phyloP scores from a whole-genome alignment of 1,284 basidiomycete genomes.

The Cutaneotrichosporon spelunceum region DNA sequence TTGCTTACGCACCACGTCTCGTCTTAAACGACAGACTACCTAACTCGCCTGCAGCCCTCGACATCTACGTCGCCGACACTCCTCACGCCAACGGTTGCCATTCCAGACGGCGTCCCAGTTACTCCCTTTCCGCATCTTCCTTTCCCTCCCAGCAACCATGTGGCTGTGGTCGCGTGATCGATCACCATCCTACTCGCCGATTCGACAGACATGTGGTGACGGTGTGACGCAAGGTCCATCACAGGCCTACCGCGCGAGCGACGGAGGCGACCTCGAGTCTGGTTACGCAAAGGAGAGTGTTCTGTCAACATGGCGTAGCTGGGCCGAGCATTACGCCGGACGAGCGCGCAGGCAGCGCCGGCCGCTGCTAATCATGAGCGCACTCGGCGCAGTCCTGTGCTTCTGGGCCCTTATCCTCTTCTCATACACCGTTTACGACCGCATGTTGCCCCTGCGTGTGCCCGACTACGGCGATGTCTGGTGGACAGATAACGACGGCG shows the following conservation, averaged over 20 bases:
- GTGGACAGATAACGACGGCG: background rate
- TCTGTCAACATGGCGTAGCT: background rate
- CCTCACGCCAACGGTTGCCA: background rate
- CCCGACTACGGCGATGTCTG: background rate
- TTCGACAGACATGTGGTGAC: conserved; percentile 4
- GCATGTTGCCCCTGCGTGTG: background rate
- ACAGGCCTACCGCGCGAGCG: background rate
- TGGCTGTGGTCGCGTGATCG: background rate
- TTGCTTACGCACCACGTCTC: background rate
- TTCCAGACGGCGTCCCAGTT: background rate
- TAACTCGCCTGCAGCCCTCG: background rate
- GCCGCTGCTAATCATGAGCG: conserved; percentile 2
- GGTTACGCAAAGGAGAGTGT: background rate
- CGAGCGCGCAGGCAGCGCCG: conserved; percentile 7
- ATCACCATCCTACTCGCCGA: background rate
- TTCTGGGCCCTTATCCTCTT: conserved; percentile 4
- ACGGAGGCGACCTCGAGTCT: conserved; percentile 1
- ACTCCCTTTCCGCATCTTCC: background rate
- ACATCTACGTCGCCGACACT: background rate
- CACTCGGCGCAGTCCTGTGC: background rate
- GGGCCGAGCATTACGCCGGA: conserved; percentile 1
- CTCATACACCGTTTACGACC: conserved; percentile 2
- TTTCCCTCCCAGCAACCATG: background rate
- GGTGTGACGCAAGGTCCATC: too few relatives aligned
- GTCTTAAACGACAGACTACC: background rate